phyloP scores from a whole-genome alignment of 805 yeast genomes.

The Suhomyces vadensis region DNA sequence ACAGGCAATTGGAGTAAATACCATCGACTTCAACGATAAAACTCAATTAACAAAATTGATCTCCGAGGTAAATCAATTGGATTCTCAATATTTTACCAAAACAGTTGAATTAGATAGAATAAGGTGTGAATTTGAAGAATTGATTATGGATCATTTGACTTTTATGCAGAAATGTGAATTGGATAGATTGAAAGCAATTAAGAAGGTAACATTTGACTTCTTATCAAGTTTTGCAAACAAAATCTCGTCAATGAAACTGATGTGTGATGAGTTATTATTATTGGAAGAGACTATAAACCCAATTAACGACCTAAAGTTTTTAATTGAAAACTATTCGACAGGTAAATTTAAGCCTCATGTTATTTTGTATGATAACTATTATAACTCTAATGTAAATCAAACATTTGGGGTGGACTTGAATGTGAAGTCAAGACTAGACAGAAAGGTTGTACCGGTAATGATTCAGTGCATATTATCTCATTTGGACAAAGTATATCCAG shows the following conservation, averaged over 20 bases:
- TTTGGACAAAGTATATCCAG: constrained; percentile 73
- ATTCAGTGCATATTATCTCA: constrained; percentile 62
- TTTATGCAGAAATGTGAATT: constrained; percentile 83
- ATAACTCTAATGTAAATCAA: constrained; percentile 64
- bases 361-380: constrained; percentile 75
- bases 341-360: constrained; percentile 77
- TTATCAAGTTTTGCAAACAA: constrained; percentile 64
- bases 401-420: constrained; percentile 80
- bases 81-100: constrained; percentile 45
- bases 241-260: constrained; percentile 54
- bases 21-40: constrained; percentile 49
- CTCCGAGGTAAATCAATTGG: constrained; percentile 60
- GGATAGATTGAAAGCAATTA: constrained; percentile 73
- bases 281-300: constrained; percentile 76
- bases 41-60: constrained; percentile 51
- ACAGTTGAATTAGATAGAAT: constrained; percentile 61
- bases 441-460: constrained; percentile 68
- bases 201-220: constrained; percentile 73
- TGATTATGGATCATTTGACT: constrained; percentile 65
- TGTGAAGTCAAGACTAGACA: constrained; percentile 68
- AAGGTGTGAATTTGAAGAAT: constrained; percentile 74
- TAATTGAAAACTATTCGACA: constrained; percentile 67
- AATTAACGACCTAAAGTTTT: constrained; percentile 60
- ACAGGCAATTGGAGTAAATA: constrained; percentile 45
- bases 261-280: constrained; percentile 60